A percentile compares a stretch with the other conserved stretches of the same genome.
These are phyloP conservation scores for Auricularia heimuer DNA, from an alignment of 768 basidiomycete species.

Conservation along the genomic window DNA sequence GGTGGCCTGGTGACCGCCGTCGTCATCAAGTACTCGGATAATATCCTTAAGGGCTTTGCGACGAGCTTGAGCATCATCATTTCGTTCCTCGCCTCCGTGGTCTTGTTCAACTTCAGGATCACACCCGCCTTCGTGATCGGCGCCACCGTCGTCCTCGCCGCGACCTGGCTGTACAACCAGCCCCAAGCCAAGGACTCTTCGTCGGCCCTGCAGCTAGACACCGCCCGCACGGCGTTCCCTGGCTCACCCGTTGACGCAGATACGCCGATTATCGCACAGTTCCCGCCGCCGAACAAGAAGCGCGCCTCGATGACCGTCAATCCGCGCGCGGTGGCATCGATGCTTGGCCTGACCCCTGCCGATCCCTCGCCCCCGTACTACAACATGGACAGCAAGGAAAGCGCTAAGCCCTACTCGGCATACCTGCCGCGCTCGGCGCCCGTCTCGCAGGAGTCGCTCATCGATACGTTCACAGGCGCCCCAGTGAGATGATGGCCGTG, in stretches of 20 bases:
- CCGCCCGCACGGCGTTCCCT: background rate
- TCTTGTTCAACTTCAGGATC: conserved; percentile 82
- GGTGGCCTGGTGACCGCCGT: conserved; percentile 90
- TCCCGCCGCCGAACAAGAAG: background rate
- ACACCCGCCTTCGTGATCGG: conserved; percentile 81
- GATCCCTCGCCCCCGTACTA: background rate
- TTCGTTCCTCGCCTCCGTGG: conserved; percentile 86
- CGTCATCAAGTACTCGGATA: conserved; percentile 91
- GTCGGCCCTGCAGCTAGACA: background rate
- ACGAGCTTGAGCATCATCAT: conserved; percentile 91
- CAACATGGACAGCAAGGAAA: background rate
- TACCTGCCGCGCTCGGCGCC: background rate
- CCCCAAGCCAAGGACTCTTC: conserved; percentile 21
- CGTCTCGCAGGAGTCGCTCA: background rate
- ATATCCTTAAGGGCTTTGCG: conserved; percentile 90
- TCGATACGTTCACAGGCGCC: background rate
- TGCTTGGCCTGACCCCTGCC: background rate
- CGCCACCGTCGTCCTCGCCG: conserved; percentile 69
- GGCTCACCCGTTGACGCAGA: background rate
- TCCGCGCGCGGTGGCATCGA: background rate
- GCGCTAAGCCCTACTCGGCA: too few relatives aligned
- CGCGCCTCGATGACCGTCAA: background rate
- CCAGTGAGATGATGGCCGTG: background rate
- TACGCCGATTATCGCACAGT: background rate
- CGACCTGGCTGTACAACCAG: conserved; percentile 90